These are phyloP conservation scores for Lophiostoma macrostomum DNA, from an alignment of 495 filamentous ascomycete species.

Conservation along the genomic window DNA sequence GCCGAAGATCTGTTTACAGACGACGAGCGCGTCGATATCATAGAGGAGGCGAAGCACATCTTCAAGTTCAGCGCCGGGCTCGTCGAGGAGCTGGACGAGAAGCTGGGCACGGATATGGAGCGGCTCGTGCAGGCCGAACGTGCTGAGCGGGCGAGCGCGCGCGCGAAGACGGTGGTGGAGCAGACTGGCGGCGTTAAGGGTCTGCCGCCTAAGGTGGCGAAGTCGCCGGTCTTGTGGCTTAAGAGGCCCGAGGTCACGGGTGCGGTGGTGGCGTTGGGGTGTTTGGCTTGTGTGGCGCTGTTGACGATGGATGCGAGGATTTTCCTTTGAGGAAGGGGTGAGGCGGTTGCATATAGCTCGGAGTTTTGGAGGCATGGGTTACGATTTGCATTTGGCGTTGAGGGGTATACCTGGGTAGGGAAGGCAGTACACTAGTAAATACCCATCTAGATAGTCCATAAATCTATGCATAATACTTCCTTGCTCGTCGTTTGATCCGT, in stretches of 20 bases:
- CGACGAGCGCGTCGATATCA: constrained; percentile 47
- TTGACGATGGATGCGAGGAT: constrained; percentile 5
- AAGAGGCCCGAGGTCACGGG: constrained; percentile 25
- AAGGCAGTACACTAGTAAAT: too few species aligned
- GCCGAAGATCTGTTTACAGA: constrained; percentile 44
- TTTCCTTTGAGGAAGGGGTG: not conserved
- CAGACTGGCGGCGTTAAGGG: not conserved
- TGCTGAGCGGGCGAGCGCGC: not conserved
- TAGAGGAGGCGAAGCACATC: constrained; percentile 47
- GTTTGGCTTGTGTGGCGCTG: constrained; percentile 18
- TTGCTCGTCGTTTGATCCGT: too few species aligned
- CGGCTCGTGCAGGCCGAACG: constrained; percentile 2
- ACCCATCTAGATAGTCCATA: too few species aligned
- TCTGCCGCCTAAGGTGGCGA: not conserved
- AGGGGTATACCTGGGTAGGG: too few species aligned
- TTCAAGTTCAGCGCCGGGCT: constrained; percentile 43
- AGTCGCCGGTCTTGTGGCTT: constrained; percentile 13
- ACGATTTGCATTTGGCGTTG: too few species aligned
- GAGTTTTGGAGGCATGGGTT: too few species aligned
- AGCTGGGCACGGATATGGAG: constrained; percentile 14
- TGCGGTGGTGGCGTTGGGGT: constrained; percentile 18
- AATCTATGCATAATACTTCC: too few species aligned
- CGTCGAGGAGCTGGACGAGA: constrained; percentile 43
- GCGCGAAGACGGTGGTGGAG: constrained; percentile 2
- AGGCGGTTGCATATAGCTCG: too few species aligned